A percentile compares a stretch with the other conserved stretches of the same genome.
Conservation (phyloP, 78 protist genomes). For the Bodo saltans region DNA sequence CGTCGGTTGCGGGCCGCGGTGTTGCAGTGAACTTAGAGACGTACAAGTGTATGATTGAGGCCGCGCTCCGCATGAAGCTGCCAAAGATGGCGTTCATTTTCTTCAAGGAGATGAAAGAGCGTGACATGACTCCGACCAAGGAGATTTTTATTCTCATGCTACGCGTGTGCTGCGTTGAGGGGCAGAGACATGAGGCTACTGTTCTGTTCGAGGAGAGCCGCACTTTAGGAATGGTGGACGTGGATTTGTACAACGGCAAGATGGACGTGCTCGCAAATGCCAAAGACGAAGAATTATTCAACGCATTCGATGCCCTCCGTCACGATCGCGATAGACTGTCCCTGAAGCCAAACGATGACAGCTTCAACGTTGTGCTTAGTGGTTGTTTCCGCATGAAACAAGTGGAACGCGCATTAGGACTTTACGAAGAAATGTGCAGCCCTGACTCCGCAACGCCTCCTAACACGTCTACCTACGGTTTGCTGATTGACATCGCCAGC, state of each 20-base stretch:
- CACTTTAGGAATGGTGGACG: not conserved
- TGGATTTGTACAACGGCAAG: conserved; percentile 10
- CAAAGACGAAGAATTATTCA: not conserved
- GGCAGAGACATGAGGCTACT: not conserved
- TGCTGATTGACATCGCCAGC: not conserved
- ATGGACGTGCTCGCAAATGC: conserved; percentile 18
- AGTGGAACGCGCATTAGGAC: not conserved
- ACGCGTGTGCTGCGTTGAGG: not conserved
- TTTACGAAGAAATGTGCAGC: conserved; percentile 17
- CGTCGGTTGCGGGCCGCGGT: not conserved
- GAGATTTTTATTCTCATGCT: not conserved
- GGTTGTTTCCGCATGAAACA: not conserved
- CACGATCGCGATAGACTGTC: not conserved
- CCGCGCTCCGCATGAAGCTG: not conserved
- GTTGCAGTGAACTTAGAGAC: not conserved
- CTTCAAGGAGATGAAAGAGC: conserved; percentile 10
- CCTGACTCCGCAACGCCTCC: not conserved
- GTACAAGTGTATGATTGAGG: not conserved
- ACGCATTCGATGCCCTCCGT: not conserved
- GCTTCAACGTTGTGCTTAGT: conserved; percentile 4
- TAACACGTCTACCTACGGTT: not conserved
- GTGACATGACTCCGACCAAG: not conserved
- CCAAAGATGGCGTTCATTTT: not conserved
- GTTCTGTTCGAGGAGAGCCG: conserved; percentile 2
- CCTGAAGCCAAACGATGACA: conserved; percentile 9